These are phyloP conservation scores for Madurella mycetomatis DNA, from an alignment of 2,329 filamentous ascomycete genomes.

Conservation along the genomic window DNA sequence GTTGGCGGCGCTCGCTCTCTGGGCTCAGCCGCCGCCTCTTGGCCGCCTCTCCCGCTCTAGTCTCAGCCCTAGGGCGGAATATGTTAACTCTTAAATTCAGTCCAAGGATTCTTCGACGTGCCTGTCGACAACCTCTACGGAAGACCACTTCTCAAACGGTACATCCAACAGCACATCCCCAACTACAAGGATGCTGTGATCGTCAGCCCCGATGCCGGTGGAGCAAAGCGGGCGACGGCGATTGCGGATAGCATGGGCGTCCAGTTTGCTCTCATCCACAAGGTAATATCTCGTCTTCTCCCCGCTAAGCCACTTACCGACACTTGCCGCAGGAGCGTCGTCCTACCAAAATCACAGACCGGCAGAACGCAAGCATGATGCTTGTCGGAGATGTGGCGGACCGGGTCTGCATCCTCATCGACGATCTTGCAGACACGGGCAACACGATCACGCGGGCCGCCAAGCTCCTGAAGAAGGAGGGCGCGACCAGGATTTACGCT, in stretches of 20 bases:
- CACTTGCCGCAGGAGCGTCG: slow-evolving; percentile 39
- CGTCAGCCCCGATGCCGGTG: slow-evolving; percentile 93
- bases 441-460: slow-evolving; percentile 96
- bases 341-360: slow-evolving; percentile 68
- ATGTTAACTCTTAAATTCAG: slow-evolving; percentile 42
- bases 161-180: slow-evolving; percentile 75
- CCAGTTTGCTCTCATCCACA: slow-evolving; percentile 97
- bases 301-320: slow-evolving; percentile 32
- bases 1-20: slow-evolving; percentile 1
- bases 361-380: slow-evolving; percentile 79
- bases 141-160: slow-evolving; percentile 65
- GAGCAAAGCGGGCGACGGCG: slow-evolving; percentile 90
- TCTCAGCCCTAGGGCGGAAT: neutral
- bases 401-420: slow-evolving; percentile 78
- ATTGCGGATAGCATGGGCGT: slow-evolving; percentile 92
- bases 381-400: slow-evolving; percentile 70
- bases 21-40: neutral
- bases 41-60: neutral
- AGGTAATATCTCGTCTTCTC: slow-evolving; percentile 54
- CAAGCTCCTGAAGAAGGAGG: slow-evolving; percentile 94
- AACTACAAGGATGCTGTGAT: slow-evolving; percentile 84
- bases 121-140: slow-evolving; percentile 97
- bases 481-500: slow-evolving; percentile 85
- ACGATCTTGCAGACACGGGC: slow-evolving; percentile 91
- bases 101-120: slow-evolving; percentile 98